Percentiles rank a stretch among this genome's conserved stretches.
These are phyloP conservation scores for Mycena sanguinolenta DNA, from an alignment of 768 basidiomycete genomes.

Conservation along the genomic window DNA sequence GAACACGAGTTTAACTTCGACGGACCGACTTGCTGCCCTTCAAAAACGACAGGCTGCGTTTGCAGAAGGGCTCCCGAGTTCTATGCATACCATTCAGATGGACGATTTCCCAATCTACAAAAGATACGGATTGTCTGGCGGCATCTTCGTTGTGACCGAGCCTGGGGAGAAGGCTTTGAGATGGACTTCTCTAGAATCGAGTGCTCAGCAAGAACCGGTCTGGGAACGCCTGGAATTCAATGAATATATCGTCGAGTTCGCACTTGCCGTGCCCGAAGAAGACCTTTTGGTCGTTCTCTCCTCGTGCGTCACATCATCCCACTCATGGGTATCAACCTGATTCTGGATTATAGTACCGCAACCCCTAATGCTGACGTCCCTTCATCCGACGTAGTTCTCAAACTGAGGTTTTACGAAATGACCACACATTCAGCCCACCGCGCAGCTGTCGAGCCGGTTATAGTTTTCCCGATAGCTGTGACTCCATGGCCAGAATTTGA, in stretches of 20 bases:
- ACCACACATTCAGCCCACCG: slow-evolving; percentile 1
- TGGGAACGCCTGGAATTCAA: slow-evolving; percentile 5
- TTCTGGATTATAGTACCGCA: background rate
- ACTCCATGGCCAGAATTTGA: background rate
- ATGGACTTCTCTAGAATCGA: background rate
- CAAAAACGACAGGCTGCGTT: background rate
- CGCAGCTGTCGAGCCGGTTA: background rate
- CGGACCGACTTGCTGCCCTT: background rate
- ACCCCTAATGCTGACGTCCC: background rate
- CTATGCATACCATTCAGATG: background rate
- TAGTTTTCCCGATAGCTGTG: background rate
- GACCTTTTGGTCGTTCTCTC: background rate
- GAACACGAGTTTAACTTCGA: background rate
- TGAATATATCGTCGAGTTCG: slow-evolving; percentile 8
- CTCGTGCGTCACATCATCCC: background rate
- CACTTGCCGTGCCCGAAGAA: slow-evolving; percentile 8
- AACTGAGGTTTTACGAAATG: slow-evolving; percentile 9
- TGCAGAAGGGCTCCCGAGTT: background rate
- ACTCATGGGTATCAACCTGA: background rate
- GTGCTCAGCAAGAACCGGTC: background rate
- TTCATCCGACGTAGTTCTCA: background rate
- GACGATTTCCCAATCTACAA: background rate
- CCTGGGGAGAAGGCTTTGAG: background rate
- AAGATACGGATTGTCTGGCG: slow-evolving; percentile 1
- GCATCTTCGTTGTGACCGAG: slow-evolving; percentile 5